Evolutionary conservation across 345 rosid genomes (phyloP).

Genomic region (Citrus medica): DNA sequence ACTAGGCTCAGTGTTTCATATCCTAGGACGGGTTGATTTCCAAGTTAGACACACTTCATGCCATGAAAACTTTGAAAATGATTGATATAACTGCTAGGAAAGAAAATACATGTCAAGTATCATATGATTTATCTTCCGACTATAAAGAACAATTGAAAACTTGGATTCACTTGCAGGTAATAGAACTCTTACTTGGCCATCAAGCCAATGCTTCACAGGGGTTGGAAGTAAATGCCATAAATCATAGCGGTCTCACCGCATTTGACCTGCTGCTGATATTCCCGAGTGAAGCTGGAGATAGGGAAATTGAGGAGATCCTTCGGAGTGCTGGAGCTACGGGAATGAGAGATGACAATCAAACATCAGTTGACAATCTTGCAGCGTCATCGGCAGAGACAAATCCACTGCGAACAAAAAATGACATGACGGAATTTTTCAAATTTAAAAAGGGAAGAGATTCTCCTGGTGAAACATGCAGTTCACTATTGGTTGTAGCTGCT

Average conservation of each 20-base stretch:
- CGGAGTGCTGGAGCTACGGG: slow-evolving; percentile 34
- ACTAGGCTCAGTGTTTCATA: neutral
- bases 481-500: slow-evolving; percentile 40
- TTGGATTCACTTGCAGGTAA: slow-evolving; percentile 27
- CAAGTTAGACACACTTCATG: neutral
- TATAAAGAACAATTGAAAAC: neutral
- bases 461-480: slow-evolving; percentile 27
- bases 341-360: slow-evolving; percentile 7
- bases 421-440: slow-evolving; percentile 42
- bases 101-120: neutral
- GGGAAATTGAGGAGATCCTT: slow-evolving; percentile 45
- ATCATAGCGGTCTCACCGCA: slow-evolving; percentile 40
- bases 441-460: slow-evolving; percentile 56
- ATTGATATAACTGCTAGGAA: neutral
- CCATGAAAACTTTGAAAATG: neutral
- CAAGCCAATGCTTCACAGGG: slow-evolving; percentile 12
- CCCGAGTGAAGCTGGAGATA: slow-evolving; percentile 62
- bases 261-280: slow-evolving; percentile 41
- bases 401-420: slow-evolving; percentile 7
- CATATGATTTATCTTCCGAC: neutral
- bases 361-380: no score
- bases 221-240: slow-evolving; percentile 40
- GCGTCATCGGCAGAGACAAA: slow-evolving; percentile 6
- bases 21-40: neutral
- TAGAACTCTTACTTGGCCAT: slow-evolving; percentile 34